phyloP scores from a whole-genome alignment of 2,329 filamentous ascomycete species.

The Scorias spongiosa region DNA sequence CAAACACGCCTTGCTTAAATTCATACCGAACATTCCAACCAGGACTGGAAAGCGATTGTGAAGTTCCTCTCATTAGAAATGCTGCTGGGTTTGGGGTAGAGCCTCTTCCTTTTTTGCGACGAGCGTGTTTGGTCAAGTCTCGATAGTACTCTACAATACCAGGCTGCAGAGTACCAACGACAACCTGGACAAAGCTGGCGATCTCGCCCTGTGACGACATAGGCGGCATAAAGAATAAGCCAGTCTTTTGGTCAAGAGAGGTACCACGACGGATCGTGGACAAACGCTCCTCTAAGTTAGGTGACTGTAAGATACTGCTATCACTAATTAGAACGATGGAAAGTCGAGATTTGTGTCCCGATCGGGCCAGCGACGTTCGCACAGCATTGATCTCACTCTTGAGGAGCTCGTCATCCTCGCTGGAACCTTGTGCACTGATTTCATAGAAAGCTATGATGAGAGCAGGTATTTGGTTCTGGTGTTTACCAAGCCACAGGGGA shows the following conservation, averaged over 20 bases:
- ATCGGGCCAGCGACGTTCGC: slow-evolving; percentile 51
- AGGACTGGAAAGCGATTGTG: slow-evolving; percentile 66
- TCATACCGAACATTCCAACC: slow-evolving; percentile 94
- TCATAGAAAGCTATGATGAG: slow-evolving; percentile 69
- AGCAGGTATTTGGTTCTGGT: slow-evolving; percentile 70
- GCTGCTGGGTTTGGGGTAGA: slow-evolving; percentile 65
- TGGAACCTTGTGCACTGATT: slow-evolving; percentile 56
- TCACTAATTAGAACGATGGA: slow-evolving; percentile 66
- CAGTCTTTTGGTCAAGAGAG: slow-evolving; percentile 64
- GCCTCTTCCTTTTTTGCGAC: slow-evolving; percentile 73
- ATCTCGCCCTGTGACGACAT: slow-evolving; percentile 57
- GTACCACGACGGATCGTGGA: slow-evolving; percentile 66
- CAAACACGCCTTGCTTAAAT: slow-evolving; percentile 79
- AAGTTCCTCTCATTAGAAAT: slow-evolving; percentile 69
- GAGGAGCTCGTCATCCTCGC: slow-evolving; percentile 63
- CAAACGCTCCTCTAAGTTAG: slow-evolving; percentile 59
- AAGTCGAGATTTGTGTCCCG: slow-evolving; percentile 64
- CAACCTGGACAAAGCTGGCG: slow-evolving; percentile 54
- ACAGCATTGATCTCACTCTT: slow-evolving; percentile 74
- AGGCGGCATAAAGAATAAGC: slow-evolving; percentile 66
- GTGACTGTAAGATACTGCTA: slow-evolving; percentile 41
- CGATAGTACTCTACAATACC: slow-evolving; percentile 79
- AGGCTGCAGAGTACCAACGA: slow-evolving; percentile 58
- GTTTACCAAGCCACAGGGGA: slow-evolving; percentile 71
- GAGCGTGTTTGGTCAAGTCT: slow-evolving; percentile 79